Conservation (phyloP, 1,284 basidiomycete species). For the Mycena citricolor region DNA sequence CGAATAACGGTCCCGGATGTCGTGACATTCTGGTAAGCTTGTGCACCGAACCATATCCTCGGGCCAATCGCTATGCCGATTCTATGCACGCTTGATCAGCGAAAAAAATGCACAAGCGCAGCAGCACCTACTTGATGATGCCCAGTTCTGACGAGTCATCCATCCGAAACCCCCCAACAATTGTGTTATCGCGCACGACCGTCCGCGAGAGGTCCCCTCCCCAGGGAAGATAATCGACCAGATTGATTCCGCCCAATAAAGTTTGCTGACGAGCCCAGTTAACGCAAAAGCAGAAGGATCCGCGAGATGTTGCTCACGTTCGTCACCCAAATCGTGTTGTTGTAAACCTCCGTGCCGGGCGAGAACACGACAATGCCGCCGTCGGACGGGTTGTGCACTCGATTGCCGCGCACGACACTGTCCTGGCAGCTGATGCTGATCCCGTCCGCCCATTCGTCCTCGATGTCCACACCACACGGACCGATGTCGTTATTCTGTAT, state of each 20-base stretch:
- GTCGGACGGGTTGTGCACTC: constrained; percentile 73
- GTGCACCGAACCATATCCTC: constrained; percentile 71
- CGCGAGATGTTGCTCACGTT: constrained; percentile 42
- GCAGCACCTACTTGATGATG: constrained; percentile 73
- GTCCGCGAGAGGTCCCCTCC: constrained; percentile 68
- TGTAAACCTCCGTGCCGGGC: constrained; percentile 67
- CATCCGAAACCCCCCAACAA: constrained; percentile 68
- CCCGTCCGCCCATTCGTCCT: constrained; percentile 81
- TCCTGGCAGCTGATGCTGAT: constrained; percentile 75
- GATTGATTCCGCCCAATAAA: constrained; percentile 74
- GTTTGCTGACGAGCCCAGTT: constrained; percentile 50
- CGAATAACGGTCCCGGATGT: constrained; percentile 57
- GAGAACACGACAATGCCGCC: constrained; percentile 81
- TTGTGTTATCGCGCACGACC: constrained; percentile 68
- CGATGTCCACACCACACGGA: constrained; percentile 63
- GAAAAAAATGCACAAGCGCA: constrained; percentile 7
- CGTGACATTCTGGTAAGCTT: constrained; percentile 59
- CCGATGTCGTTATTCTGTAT: constrained; percentile 81
- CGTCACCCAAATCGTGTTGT: constrained; percentile 65
- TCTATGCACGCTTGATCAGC: constrained; percentile 31
- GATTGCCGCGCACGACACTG: constrained; percentile 68
- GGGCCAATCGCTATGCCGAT: constrained; percentile 82
- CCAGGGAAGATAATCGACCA: constrained; percentile 78
- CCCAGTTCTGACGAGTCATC: constrained; percentile 35
- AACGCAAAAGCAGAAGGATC: constrained; percentile 3